Evolutionary conservation across 768 basidiomycete species (phyloP).

Genomic region (Rickenella mellea): DNA sequence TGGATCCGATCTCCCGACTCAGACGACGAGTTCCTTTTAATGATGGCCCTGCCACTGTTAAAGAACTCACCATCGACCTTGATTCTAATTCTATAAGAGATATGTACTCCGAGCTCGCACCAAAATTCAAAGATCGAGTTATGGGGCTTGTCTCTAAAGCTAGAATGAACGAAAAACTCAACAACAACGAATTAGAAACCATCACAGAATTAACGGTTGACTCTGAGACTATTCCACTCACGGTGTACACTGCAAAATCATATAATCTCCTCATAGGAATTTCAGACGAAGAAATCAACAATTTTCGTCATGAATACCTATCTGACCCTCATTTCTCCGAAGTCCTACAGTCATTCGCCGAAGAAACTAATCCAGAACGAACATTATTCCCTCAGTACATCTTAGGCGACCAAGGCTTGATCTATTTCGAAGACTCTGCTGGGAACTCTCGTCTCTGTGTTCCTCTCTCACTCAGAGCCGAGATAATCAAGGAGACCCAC

Average conservation of each 20-base stretch:
- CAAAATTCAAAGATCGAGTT: too few relatives aligned
- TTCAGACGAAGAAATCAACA: too few relatives aligned
- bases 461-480: constrained; percentile 8
- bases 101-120: neutral
- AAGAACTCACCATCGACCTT: constrained; percentile 13
- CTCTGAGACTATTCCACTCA: constrained; percentile 5
- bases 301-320: too few relatives aligned
- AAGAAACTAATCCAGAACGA: neutral
- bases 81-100: constrained; percentile 14
- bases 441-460: constrained; percentile 21
- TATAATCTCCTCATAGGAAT: constrained; percentile 4
- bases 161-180: too few relatives aligned
- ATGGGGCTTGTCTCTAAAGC: constrained; percentile 7
- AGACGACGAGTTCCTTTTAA: constrained; percentile 13
- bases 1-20: constrained; percentile 28
- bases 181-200: too few relatives aligned
- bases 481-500: constrained; percentile 18
- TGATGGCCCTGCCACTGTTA: constrained; percentile 8
- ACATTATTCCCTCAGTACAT: constrained; percentile 5
- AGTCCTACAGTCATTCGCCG: too few relatives aligned
- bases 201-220: too few relatives aligned
- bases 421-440: constrained; percentile 17
- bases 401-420: constrained; percentile 8
- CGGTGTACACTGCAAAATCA: too few relatives aligned
- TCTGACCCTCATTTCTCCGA: too few relatives aligned